phyloP scores from a whole-genome alignment of 1,139 yeast genomes.

The Taphrina flavorubra region DNA sequence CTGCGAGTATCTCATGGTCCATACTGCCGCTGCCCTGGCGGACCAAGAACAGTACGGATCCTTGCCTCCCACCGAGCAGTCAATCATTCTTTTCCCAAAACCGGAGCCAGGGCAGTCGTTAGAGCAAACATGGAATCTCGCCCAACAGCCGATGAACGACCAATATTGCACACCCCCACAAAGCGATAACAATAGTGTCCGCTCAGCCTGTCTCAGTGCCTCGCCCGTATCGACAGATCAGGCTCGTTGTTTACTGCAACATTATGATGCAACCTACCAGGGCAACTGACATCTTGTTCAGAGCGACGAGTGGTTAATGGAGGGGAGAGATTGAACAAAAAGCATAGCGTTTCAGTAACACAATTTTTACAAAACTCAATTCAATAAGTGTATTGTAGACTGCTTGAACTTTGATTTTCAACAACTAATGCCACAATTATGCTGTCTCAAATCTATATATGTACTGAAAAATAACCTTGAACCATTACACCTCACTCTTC shows the following conservation, averaged over 20 bases:
- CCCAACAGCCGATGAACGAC: neutral
- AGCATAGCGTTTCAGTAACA: neutral
- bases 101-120: neutral
- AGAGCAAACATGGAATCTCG: neutral
- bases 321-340: too few relatives aligned
- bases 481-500: neutral
- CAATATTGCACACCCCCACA: neutral
- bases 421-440: neutral
- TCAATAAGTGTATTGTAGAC: neutral
- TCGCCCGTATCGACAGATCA: neutral
- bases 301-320: too few relatives aligned
- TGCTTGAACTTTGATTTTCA: neutral
- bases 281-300: too few relatives aligned
- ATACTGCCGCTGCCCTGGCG: neutral
- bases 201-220: neutral
- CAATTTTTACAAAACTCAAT: neutral
- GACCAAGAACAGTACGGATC: neutral
- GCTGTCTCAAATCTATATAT: neutral
- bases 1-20: conserved; percentile 2
- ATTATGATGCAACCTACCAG: too few relatives aligned
- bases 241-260: neutral
- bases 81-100: neutral
- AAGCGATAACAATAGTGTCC: neutral
- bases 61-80: neutral
- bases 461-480: neutral